Evolutionary conservation across 2,329 filamentous ascomycete species (phyloP).

Genomic region (Nakataea oryzae): DNA sequence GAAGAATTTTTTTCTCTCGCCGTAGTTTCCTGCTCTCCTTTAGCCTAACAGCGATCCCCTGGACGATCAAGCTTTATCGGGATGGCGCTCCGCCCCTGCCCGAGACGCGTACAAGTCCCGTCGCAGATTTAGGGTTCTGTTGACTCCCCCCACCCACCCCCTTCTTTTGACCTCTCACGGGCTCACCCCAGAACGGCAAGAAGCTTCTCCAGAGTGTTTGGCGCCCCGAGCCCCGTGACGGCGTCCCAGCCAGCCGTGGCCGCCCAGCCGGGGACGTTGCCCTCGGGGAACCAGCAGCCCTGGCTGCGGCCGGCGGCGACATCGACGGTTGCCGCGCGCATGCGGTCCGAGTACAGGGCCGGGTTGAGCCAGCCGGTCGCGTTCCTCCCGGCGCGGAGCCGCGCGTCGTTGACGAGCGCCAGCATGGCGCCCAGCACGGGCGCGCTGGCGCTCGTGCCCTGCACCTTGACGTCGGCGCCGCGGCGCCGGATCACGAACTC

Average conservation of each 20-base stretch:
- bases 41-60: no score
- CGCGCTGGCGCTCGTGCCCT: constrained; percentile 40
- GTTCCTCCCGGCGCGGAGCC: constrained; percentile 35
- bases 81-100: no score
- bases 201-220: constrained; percentile 28
- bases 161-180: not conserved
- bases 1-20: no score
- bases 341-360: constrained; percentile 28
- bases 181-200: constrained; percentile 1
- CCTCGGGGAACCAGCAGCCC: constrained; percentile 23
- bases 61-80: no score
- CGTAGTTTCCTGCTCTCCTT: no score
- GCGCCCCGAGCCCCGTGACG: constrained; percentile 38
- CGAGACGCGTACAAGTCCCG: not conserved
- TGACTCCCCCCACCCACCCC: no score
- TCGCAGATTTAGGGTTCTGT: not conserved
- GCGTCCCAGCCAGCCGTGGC: constrained; percentile 34
- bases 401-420: constrained; percentile 41
- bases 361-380: constrained; percentile 45
- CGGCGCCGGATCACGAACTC: constrained; percentile 34
- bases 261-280: constrained; percentile 29
- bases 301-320: constrained; percentile 27
- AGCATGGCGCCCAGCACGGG: constrained; percentile 45
- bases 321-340: constrained; percentile 27
- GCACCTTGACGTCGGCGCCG: constrained; percentile 16